Evolutionary conservation across 75 land plant species (phyloP), one percentile per base, ranked within the genome.

Genomic region (Pinus tabuliformis): DNA sequence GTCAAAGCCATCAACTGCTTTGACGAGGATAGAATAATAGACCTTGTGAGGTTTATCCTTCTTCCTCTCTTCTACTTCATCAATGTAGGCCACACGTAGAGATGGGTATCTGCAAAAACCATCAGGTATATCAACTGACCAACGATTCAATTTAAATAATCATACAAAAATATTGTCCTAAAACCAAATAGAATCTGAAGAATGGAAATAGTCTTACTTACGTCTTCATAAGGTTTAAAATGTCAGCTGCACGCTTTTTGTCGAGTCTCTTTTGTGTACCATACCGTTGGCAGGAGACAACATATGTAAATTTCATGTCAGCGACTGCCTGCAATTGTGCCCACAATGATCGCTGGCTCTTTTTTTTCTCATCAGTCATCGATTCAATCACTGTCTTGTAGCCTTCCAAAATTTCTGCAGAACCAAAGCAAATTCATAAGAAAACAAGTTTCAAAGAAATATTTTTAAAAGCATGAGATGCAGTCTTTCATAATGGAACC

Each of bases 51-150:
- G 0, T 26, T 26, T 26, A 0, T 26, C 26, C 0, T 26, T 26
- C 26, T 26, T 26, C 26, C 26, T 0, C 26, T 26, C 26, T 26
- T 26, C 26, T 26, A 0, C 0, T 26, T 26, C 26, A 26, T 26
- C 26, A 26, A 26, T 26, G 26, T 26, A 26, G 26, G 26, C 26
- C 26, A 26, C 26, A 26, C 0, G 26, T 26, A 26, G 0, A 26
- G 26, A 26, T 26, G 26, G 26, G 26, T 26, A 26, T 26, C 99
- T 96, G 74, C 39, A 84, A 24, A 78, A 60, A 20, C 20, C 62
- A 60, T 24, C 57, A 56, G 3, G 37, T 28, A 52, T 73, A 1
- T 56, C 28, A 73, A 56, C 57, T 3, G 20, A 36, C 5, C 72
- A 3, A 68, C 11, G 52, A 42, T 21, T 37, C 14, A 68, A 68